Conservation (phyloP, 1,284 basidiomycete species). For the Coniferiporia weirii region DNA sequence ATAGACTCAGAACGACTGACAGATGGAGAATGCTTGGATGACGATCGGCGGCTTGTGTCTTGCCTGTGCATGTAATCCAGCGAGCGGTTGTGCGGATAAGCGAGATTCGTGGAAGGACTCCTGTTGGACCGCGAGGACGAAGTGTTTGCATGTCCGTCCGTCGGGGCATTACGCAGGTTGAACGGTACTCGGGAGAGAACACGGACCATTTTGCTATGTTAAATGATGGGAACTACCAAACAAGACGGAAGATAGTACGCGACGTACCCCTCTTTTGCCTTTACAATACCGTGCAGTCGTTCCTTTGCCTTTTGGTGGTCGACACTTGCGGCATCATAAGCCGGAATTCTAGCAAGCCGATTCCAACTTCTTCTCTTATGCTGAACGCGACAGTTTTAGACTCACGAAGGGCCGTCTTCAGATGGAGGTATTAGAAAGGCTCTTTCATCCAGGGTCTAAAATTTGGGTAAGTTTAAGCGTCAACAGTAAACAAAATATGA, state of each 20-base stretch:
- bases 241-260: not conserved
- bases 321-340: constrained; percentile 14
- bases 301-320: constrained; percentile 18
- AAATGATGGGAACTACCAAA: not conserved
- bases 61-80: not conserved
- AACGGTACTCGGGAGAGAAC: constrained; percentile 17
- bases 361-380: not conserved
- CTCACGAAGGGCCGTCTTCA: constrained; percentile 12
- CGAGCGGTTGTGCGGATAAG: not conserved
- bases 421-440: not conserved
- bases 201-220: constrained; percentile 16
- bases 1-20: constrained; percentile 15
- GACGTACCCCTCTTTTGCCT: constrained; percentile 17
- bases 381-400: not conserved
- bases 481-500: not conserved
- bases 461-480: not conserved
- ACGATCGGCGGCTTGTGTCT: not conserved
- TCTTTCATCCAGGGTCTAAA: constrained; percentile 4
- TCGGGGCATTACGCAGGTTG: constrained; percentile 15
- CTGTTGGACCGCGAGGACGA: constrained; percentile 17
- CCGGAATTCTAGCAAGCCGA: not conserved
- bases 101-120: constrained; percentile 17
- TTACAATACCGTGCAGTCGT: constrained; percentile 15
- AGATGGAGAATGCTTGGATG: constrained; percentile 13
- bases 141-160: constrained; percentile 2